These are phyloP conservation scores for Exophiala sideris DNA, from an alignment of 2,329 filamentous ascomycete genomes.

Conservation along the genomic window DNA sequence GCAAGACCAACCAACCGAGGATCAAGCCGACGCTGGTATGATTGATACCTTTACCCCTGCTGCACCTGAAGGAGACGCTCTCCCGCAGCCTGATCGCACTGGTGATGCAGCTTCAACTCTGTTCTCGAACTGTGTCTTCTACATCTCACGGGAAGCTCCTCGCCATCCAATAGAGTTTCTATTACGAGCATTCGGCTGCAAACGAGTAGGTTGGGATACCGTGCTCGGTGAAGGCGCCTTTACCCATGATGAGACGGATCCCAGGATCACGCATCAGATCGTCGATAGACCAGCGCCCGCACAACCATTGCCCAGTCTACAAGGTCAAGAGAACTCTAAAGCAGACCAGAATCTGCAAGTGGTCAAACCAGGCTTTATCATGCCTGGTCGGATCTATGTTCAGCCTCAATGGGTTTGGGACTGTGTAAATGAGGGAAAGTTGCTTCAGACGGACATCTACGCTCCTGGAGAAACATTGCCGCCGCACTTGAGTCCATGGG, in stretches of 20 bases:
- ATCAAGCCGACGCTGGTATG: slow-evolving; percentile 41
- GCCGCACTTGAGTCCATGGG: slow-evolving; percentile 93
- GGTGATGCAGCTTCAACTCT: slow-evolving; percentile 68
- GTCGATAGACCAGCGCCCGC: slow-evolving; percentile 73
- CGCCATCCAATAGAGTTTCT: slow-evolving; percentile 89
- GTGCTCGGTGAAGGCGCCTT: slow-evolving; percentile 89
- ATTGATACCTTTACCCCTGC: slow-evolving; percentile 91
- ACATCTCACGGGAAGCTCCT: slow-evolving; percentile 88
- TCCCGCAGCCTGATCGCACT: slow-evolving; percentile 71
- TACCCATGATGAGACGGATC: slow-evolving; percentile 82
- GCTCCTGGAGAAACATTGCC: slow-evolving; percentile 85
- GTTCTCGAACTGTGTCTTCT: slow-evolving; percentile 87
- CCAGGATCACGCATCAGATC: slow-evolving; percentile 91
- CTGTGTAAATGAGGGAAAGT: slow-evolving; percentile 84
- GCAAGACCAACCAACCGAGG: slow-evolving; percentile 42
- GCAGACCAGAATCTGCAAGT: slow-evolving; percentile 29
- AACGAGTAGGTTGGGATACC: slow-evolving; percentile 89
- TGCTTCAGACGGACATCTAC: slow-evolving; percentile 83
- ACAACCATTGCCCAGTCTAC: slow-evolving; percentile 43
- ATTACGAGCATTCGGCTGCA: slow-evolving; percentile 90
- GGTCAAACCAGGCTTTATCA: slow-evolving; percentile 61
- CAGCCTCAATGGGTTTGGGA: slow-evolving; percentile 99
- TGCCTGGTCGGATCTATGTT: slow-evolving; percentile 88
- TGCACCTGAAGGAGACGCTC: slow-evolving; percentile 77
- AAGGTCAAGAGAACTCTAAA: slow-evolving; percentile 3